A percentile compares a stretch with the other conserved stretches of the same genome.
Evolutionary conservation across 2,329 filamentous ascomycete species (phyloP).

Genomic region (Fusarium annulatum): DNA sequence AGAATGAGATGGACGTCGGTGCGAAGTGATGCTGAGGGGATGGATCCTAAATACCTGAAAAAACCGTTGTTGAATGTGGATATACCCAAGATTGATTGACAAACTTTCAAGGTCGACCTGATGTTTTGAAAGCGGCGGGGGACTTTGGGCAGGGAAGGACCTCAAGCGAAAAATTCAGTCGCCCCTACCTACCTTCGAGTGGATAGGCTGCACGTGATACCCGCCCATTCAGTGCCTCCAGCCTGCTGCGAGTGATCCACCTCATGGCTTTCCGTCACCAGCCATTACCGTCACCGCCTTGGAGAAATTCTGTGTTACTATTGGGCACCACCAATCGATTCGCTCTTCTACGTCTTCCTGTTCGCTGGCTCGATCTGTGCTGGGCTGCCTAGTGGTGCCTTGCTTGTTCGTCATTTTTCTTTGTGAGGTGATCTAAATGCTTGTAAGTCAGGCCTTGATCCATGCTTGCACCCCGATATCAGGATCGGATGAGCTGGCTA

Average conservation of each 20-base stretch:
- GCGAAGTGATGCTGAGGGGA: constrained; percentile 25
- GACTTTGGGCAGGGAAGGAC: constrained; percentile 52
- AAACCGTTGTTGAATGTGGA: constrained; percentile 45
- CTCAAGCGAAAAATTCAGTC: constrained; percentile 59
- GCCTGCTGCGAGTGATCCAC: constrained; percentile 25
- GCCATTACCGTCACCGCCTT: constrained; percentile 44
- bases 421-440: constrained; percentile 10
- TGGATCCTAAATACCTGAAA: constrained; percentile 42
- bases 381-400: constrained; percentile 29
- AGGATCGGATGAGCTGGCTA: constrained; percentile 9
- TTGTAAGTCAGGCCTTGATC: constrained; percentile 6
- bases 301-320: constrained; percentile 35
- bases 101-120: constrained; percentile 52
- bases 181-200: constrained; percentile 41
- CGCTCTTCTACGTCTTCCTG: constrained; percentile 18
- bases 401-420: constrained; percentile 12
- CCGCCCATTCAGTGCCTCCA: constrained; percentile 28
- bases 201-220: constrained; percentile 51
- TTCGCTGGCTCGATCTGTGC: constrained; percentile 25
- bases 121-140: constrained; percentile 58
- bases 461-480: constrained; percentile 21
- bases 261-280: constrained; percentile 27
- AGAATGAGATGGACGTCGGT: constrained; percentile 21
- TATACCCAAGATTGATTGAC: constrained; percentile 48
- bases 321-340: constrained; percentile 35